phyloP scores from a whole-genome alignment of 345 rosid species.

The Ceriops tagal region DNA sequence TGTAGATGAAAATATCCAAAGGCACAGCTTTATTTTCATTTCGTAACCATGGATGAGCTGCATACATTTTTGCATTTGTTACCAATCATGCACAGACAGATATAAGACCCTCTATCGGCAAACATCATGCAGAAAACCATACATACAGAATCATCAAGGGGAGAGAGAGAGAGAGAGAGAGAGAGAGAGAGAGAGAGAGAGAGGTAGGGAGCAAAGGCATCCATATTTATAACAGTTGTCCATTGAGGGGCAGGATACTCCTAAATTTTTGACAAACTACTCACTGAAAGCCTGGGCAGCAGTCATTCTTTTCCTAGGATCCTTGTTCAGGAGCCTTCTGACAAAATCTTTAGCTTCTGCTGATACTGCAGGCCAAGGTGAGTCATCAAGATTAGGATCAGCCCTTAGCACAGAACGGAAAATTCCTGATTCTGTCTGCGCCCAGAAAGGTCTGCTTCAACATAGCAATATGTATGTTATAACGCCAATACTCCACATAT shows the following conservation, averaged over 20 bases:
- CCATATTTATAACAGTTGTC: not conserved
- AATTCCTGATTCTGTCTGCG: slow-evolving; percentile 92
- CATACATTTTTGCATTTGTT: slow-evolving; percentile 9
- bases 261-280: slow-evolving; percentile 11
- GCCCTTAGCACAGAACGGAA: slow-evolving; percentile 88
- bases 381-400: slow-evolving; percentile 76
- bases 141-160: not conserved
- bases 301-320: slow-evolving; percentile 91
- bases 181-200: not conserved
- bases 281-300: slow-evolving; percentile 89
- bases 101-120: not conserved
- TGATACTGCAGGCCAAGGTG: slow-evolving; percentile 85
- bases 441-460: slow-evolving; percentile 95
- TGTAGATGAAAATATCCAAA: slow-evolving; percentile 75
- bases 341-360: slow-evolving; percentile 85
- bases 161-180: not conserved
- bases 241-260: not conserved
- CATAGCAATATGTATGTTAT: slow-evolving; percentile 84
- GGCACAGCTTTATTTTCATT: slow-evolving; percentile 54
- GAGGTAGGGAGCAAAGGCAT: not conserved
- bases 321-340: slow-evolving; percentile 85
- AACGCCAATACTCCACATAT: slow-evolving; percentile 95
- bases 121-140: not conserved
- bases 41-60: slow-evolving; percentile 93
- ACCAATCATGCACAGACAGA: not conserved